Percentiles rank a stretch among this genome's conserved stretches.
phyloP scores from a whole-genome alignment of 1,139 yeast species.

The Blastobotrys aristatus region DNA sequence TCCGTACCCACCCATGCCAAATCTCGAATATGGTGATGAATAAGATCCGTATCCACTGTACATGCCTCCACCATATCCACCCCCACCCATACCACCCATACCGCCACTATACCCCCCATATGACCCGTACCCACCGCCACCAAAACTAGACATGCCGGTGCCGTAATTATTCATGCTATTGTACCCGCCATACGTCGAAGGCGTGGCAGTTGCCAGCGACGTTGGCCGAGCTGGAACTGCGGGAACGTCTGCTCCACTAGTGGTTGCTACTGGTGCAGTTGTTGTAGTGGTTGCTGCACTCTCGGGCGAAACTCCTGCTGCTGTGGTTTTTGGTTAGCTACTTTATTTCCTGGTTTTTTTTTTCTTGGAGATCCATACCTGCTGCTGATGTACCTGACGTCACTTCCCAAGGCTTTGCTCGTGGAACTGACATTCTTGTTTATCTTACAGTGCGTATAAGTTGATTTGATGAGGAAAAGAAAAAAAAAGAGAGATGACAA shows the following conservation, averaged over 20 bases:
- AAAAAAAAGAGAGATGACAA: not conserved
- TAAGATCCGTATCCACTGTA: conserved; percentile 27
- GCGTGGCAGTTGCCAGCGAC: conserved; percentile 24
- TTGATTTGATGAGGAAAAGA: not conserved
- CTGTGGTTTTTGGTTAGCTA: conserved; percentile 16
- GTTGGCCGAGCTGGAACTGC: conserved; percentile 31
- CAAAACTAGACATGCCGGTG: conserved; percentile 1
- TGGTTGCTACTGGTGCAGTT: conserved; percentile 15
- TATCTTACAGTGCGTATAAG: not conserved
- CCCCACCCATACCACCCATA: conserved; percentile 20
- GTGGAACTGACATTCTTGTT: conserved; percentile 40
- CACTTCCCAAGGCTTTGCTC: conserved; percentile 80
- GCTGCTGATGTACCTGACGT: conserved; percentile 39
- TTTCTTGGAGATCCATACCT: conserved; percentile 26
- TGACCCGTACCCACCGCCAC: conserved; percentile 3
- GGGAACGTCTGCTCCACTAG: conserved; percentile 23
- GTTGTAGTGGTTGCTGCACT: conserved; percentile 20
- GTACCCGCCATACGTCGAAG: conserved; percentile 17
- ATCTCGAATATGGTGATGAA: conserved; percentile 17
- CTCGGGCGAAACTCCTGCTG: conserved; percentile 13
- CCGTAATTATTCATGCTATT: conserved; percentile 3
- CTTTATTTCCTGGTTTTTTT: conserved; percentile 28
- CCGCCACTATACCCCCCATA: conserved; percentile 18
- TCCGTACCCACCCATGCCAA: conserved; percentile 24
- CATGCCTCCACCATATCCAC: conserved; percentile 21